Conservation (phyloP, 805 yeast genomes). For the Metschnikowia drakensbergensis region DNA sequence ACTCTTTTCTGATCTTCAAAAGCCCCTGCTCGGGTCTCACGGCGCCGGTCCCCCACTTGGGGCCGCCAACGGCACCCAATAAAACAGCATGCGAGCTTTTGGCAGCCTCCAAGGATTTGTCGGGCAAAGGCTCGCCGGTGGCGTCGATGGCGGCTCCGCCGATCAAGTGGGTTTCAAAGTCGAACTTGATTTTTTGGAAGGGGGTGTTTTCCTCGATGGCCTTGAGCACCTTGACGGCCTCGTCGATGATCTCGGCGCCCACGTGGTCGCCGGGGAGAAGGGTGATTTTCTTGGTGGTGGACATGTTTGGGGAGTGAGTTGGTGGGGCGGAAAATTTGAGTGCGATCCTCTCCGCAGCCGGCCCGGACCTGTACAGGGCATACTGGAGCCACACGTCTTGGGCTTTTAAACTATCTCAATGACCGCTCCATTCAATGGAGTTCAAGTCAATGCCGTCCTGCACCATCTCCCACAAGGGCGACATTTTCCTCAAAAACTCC, state of each 20-base stretch:
- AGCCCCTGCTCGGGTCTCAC: conserved; percentile 98
- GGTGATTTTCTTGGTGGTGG: conserved; percentile 62
- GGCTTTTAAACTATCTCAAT: conserved; percentile 36
- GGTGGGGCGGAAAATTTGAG: conserved; percentile 2
- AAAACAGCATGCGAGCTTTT: conserved; percentile 91
- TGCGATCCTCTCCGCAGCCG: not conserved
- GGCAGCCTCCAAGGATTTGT: conserved; percentile 75
- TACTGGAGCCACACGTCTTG: too few species aligned
- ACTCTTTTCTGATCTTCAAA: conserved; percentile 88
- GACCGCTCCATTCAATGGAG: conserved; percentile 97
- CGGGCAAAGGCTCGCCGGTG: conserved; percentile 87
- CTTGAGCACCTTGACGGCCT: conserved; percentile 86
- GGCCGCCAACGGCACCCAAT: conserved; percentile 98
- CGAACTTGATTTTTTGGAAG: conserved; percentile 50
- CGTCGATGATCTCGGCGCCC: conserved; percentile 84
- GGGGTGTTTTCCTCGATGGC: conserved; percentile 59
- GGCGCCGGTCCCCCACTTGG: conserved; percentile 96
- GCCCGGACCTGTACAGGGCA: not conserved
- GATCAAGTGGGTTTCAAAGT: conserved; percentile 78
- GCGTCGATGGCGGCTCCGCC: conserved; percentile 99
- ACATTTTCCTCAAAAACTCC: conserved; percentile 81
- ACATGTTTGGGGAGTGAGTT: conserved; percentile 2
- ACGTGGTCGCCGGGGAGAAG: conserved; percentile 96
- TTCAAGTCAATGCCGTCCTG: conserved; percentile 95
- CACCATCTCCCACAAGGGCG: conserved; percentile 99